A percentile compares a stretch with the other conserved stretches of the same genome.
These are phyloP conservation scores for Henckelia pumila DNA, from an alignment of 257 asterid genomes.

Conservation along the genomic window DNA sequence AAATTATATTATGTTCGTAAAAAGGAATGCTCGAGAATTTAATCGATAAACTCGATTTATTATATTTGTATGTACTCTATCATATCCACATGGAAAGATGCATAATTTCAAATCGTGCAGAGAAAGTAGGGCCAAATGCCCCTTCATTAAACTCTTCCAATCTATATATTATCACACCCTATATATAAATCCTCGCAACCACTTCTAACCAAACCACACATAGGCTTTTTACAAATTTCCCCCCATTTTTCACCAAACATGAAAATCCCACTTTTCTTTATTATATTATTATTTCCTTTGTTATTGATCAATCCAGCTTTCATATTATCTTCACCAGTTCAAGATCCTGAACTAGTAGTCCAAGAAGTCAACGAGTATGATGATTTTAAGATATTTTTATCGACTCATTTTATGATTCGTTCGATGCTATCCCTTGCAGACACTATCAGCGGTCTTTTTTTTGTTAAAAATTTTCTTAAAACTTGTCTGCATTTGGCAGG, in stretches of 20 bases:
- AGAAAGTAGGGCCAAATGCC: constrained; percentile 38
- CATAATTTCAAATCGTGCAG: constrained; percentile 18
- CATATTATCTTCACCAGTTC: constrained; percentile 53
- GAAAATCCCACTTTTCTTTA: constrained; percentile 38
- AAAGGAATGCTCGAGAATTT: neutral
- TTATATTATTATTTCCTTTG: constrained; percentile 29
- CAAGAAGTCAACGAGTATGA: constrained; percentile 75
- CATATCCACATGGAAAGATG: constrained; percentile 21
- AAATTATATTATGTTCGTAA: no score
- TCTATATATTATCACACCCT: constrained; percentile 1
- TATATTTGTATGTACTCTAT: neutral
- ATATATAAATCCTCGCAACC: constrained; percentile 26
- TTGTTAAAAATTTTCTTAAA: no score
- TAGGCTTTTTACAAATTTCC: constrained; percentile 3
- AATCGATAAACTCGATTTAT: neutral
- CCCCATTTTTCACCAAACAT: constrained; percentile 23
- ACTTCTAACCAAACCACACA: constrained; percentile 16
- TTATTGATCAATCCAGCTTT: constrained; percentile 25
- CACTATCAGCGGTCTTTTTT: no score
- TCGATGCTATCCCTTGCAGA: no score
- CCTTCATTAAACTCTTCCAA: constrained; percentile 25
- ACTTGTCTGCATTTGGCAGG: constrained; percentile 39
- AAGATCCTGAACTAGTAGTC: constrained; percentile 66
- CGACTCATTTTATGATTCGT: no score
- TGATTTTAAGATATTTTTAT: neutral